Evolutionary conservation across 2,329 filamentous ascomycete species (phyloP), one percentile per base, ranked within the genome.

Genomic region (Arachnomyces sp.): DNA sequence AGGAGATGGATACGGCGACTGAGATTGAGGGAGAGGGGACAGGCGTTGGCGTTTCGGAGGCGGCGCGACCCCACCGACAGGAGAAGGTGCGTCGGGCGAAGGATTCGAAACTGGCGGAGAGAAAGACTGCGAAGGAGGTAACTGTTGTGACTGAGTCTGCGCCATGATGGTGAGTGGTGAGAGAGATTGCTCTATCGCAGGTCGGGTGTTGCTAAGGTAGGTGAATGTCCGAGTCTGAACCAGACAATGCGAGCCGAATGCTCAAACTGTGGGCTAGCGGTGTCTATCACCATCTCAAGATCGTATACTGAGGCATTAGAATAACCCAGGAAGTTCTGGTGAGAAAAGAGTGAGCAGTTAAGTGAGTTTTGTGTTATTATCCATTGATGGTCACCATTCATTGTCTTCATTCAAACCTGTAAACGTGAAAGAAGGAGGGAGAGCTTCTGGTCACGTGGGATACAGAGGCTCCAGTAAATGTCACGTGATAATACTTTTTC

Each of bases 21-120:
- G 72, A 38, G 83, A 80, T n/a, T 72, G 66, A 28, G 80, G 75
- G 42, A 80, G 80, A 38, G 82, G 80, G 17, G 82, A 86, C 35
- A 85, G 67, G 42, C 78, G 82, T 59, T 75, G 81, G 59, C 84
- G 77, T 67, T 92, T 90, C 44, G 75, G 77, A 12, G 85, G 80
- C 36, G 84, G 84, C 36, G 57, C 65, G 62, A 56, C 61, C 54
- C 52, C 56, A 46, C 59, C 62, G 38, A 62, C 65, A 12, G 72
- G 65, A 47, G 75, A 73, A 25, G 73, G 69, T 15, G 73, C 67
- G 36, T 69, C 74, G 33, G 82, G 79, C 16, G 82, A 81, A 16
- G 79, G 73, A 28, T 74, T 72, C 36, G 73, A 73, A 42, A 77
- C 80, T 21, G 75, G 73, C 50, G 78, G 78, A 46, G 80, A 82